phyloP scores from a whole-genome alignment of 2,329 filamentous ascomycete species.

The Microcyclosporella mali region DNA sequence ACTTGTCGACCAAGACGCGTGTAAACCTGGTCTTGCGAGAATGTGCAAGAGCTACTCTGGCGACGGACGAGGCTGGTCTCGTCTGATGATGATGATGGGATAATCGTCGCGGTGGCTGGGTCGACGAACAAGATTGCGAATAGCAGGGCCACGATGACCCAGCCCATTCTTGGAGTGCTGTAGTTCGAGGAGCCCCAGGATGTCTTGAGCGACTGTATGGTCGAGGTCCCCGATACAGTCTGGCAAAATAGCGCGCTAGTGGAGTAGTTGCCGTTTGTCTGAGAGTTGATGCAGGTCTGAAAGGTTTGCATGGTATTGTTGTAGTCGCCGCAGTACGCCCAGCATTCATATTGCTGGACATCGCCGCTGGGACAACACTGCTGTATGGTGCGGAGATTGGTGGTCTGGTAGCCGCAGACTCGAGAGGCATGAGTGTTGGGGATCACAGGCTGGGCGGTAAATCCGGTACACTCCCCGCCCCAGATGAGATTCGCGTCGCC shows the following conservation, averaged over 20 bases:
- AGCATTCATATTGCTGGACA: conserved; percentile 11
- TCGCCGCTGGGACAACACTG: background rate
- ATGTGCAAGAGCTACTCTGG: conserved; percentile 6
- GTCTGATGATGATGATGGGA: conserved; percentile 10
- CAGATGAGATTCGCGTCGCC: background rate
- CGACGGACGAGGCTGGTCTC: conserved; percentile 2
- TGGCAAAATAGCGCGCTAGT: conserved; percentile 3
- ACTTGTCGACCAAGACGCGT: background rate
- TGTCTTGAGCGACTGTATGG: conserved; percentile 2
- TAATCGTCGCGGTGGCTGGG: conserved; percentile 4
- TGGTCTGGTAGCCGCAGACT: background rate
- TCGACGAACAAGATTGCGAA: conserved; percentile 6
- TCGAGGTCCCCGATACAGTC: conserved; percentile 1
- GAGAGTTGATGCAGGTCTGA: background rate
- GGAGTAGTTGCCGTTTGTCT: background rate
- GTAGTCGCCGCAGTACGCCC: conserved; percentile 7
- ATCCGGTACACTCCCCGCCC: background rate
- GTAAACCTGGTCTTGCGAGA: conserved; percentile 5
- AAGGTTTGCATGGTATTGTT: background rate
- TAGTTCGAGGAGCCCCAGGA: background rate
- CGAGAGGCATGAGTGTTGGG: background rate
- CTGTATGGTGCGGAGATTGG: background rate
- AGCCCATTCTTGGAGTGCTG: conserved; percentile 4
- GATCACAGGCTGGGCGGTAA: background rate
- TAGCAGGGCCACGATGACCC: conserved; percentile 2